Evolutionary conservation across 1,284 basidiomycete genomes (phyloP).

Genomic region (Caloboletus inedulis): DNA sequence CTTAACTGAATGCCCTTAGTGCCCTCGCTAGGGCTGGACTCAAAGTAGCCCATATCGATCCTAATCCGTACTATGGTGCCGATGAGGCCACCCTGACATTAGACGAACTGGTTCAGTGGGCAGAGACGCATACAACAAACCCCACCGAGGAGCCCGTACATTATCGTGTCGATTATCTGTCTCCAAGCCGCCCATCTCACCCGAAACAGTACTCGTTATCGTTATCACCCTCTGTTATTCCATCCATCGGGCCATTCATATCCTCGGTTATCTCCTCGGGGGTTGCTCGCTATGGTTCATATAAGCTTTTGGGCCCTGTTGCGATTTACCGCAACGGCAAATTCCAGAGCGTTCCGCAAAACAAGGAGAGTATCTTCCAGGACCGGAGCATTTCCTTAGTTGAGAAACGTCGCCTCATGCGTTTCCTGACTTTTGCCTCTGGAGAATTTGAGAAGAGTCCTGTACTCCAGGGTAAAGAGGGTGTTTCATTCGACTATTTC

Average conservation of each 20-base stretch:
- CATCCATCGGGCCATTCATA: conserved; percentile 78
- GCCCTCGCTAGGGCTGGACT: conserved; percentile 86
- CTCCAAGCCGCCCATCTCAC: conserved; percentile 45
- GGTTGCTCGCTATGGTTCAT: conserved; percentile 88
- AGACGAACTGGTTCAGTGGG: conserved; percentile 77
- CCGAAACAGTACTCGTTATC: conserved; percentile 83
- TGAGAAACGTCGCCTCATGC: conserved; percentile 92
- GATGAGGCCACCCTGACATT: conserved; percentile 80
- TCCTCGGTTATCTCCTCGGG: conserved; percentile 80
- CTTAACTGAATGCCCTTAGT: conserved; percentile 40
- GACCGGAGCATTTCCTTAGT: conserved; percentile 73
- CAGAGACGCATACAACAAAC: conserved; percentile 36
- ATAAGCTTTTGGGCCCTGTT: conserved; percentile 80
- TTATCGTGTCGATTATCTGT: conserved; percentile 45
- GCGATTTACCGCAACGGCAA: conserved; percentile 52
- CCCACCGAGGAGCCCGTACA: conserved; percentile 22
- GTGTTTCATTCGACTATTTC: conserved; percentile 57
- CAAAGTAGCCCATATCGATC: conserved; percentile 85
- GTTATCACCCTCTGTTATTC: conserved; percentile 79
- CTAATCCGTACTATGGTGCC: conserved; percentile 82
- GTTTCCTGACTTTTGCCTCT: conserved; percentile 80
- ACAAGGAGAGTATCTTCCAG: conserved; percentile 94
- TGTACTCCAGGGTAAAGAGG: conserved; percentile 58
- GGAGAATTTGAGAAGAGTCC: conserved; percentile 67
- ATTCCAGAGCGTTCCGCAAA: conserved; percentile 75